Percentiles rank a stretch among this genome's conserved stretches.
These are phyloP conservation scores for Blastobotrys ciferrii DNA, from an alignment of 1,139 yeast genomes.

Conservation along the genomic window DNA sequence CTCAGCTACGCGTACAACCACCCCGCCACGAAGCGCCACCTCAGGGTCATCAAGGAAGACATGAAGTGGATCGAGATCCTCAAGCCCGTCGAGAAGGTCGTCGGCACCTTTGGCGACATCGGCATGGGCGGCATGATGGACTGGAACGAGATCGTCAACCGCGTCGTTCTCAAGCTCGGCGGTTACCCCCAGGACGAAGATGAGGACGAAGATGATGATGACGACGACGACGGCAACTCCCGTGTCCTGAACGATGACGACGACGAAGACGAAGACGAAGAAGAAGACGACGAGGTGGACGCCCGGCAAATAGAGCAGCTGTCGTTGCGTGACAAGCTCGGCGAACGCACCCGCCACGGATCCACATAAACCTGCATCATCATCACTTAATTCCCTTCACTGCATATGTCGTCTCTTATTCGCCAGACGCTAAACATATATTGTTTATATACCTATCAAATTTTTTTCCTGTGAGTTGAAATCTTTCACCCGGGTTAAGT, in stretches of 20 bases:
- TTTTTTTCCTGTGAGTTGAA: no score
- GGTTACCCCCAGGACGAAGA: conserved; percentile 89
- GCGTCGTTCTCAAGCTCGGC: conserved; percentile 76
- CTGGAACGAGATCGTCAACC: conserved; percentile 89
- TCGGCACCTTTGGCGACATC: conserved; percentile 89
- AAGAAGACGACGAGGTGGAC: conserved; percentile 18
- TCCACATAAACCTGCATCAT: not conserved
- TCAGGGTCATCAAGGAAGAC: conserved; percentile 70
- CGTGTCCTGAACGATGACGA: conserved; percentile 12
- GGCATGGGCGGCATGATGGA: conserved; percentile 99
- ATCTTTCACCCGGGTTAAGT: no score
- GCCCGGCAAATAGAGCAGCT: conserved; percentile 16
- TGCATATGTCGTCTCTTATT: not conserved
- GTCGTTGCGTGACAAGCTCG: conserved; percentile 4
- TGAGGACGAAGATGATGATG: conserved; percentile 69
- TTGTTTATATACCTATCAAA: no score
- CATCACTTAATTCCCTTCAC: not conserved
- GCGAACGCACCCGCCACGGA: conserved; percentile 7
- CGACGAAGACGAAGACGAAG: conserved; percentile 22
- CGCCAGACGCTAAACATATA: no score
- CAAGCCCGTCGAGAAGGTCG: conserved; percentile 90
- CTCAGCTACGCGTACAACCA: conserved; percentile 87
- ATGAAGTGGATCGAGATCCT: conserved; percentile 90
- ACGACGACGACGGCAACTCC: conserved; percentile 14
- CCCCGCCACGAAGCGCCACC: conserved; percentile 79